Percentiles rank a stretch among this genome's conserved stretches.
Evolutionary conservation across 257 asterid species (phyloP).

Genomic region (Buddleja alternifolia): DNA sequence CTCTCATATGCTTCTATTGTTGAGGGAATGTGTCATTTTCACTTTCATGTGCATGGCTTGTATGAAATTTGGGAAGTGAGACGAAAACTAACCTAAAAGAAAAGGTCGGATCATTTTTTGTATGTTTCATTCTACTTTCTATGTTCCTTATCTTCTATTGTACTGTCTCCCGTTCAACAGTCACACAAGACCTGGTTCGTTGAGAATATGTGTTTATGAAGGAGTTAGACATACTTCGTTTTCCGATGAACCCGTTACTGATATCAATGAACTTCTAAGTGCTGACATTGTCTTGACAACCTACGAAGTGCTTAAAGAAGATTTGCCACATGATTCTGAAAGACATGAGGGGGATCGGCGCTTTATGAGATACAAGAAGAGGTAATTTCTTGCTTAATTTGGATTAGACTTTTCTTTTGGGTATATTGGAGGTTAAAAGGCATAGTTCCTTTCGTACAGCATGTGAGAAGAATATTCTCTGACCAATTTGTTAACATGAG

Average conservation of each 20-base stretch:
- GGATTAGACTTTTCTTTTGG: slow-evolving; percentile 26
- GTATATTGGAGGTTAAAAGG: slow-evolving; percentile 17
- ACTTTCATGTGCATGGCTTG: slow-evolving; percentile 11
- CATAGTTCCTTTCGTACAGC: slow-evolving; percentile 17
- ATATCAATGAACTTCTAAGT: slow-evolving; percentile 64
- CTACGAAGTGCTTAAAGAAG: slow-evolving; percentile 91
- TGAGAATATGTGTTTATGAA: slow-evolving; percentile 74
- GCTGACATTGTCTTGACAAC: slow-evolving; percentile 92
- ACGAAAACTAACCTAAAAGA: background rate
- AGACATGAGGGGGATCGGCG: slow-evolving; percentile 97
- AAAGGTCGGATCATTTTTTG: slow-evolving; percentile 12
- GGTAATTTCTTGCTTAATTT: slow-evolving; percentile 45
- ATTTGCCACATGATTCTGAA: slow-evolving; percentile 93
- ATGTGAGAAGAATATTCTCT: slow-evolving; percentile 12
- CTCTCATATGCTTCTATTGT: slow-evolving; percentile 18
- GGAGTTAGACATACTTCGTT: slow-evolving; percentile 67
- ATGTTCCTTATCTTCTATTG: slow-evolving; percentile 28
- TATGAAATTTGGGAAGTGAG: slow-evolving; percentile 13
- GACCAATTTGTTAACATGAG: slow-evolving; percentile 15
- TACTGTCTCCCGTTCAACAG: slow-evolving; percentile 51
- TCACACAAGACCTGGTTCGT: slow-evolving; percentile 76
- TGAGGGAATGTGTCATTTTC: slow-evolving; percentile 23
- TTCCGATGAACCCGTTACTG: slow-evolving; percentile 55
- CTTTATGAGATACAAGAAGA: slow-evolving; percentile 76
- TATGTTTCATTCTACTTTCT: slow-evolving; percentile 26